Evolutionary conservation across 176 grass and related monocot genomes (phyloP), one percentile per base, ranked within the genome.

Genomic region (Typha latifolia): DNA sequence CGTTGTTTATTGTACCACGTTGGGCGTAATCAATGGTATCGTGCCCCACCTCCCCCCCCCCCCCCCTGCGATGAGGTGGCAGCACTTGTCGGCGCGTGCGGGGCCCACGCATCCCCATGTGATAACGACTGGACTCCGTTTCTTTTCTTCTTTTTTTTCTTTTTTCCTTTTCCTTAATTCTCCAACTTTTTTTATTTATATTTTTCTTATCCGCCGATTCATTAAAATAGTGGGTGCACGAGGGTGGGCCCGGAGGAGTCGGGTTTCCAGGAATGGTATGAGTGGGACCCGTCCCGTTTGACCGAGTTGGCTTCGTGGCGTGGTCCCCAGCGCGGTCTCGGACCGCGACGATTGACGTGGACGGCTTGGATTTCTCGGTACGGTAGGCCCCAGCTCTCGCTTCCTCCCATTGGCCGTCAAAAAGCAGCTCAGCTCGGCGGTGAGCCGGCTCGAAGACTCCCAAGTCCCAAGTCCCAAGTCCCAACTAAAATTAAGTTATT

Each of bases 251-350:
- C 61, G n/a, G 24, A 20, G 12, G 31, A 18, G 47, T 70, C 24
- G 50, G 48, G 53, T 71, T 79, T n/a, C 61, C 7, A 61, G 13
- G 65, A 65, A 66, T n/a, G n/a, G n/a, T n/a, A n/a, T n/a, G n/a
- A 50, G 49, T 34, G 62, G 62, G 29, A 22, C 62, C 31, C 62
- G 14, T 16, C 0, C 14, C 15, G n/a, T 64, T 64, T 64, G 62
- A 64, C 62, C 62, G 62, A 7, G 57, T 8, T 18, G 59, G 68
- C 48, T 61, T 68, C 66, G 75, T 63, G 75, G 75, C 53, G 22
- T 69, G 75, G 5, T 62, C 53, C 64, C 51, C 19, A 61, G 53
- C 10, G 13, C 8, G 3, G 48, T 70, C 55, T 70, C 66, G 51
- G 49, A 37, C 63, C 19, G 67, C 63, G 34, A 37, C 7, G 34